Evolutionary conservation across 2,329 filamentous ascomycete species (phyloP).

Genomic region (Penicillium brasilianum): DNA sequence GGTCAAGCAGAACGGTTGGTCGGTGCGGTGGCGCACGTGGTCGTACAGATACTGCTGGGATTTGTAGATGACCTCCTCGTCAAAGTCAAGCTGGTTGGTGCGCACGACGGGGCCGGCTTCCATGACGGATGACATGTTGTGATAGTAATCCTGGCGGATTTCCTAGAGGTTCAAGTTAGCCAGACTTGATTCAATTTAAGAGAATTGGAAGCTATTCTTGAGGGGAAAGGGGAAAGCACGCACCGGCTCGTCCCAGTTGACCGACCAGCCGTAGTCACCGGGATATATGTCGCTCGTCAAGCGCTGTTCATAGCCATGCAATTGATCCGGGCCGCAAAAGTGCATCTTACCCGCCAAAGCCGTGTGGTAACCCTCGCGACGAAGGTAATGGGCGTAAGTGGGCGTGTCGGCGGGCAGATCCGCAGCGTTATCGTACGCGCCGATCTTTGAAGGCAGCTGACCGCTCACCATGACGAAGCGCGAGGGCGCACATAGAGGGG

Average conservation of each 20-base stretch:
- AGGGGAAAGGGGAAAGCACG: too few relatives aligned
- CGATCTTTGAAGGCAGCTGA: conserved; percentile 88
- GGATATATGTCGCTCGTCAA: conserved; percentile 96
- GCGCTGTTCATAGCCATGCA: conserved; percentile 91
- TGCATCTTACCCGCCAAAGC: conserved; percentile 96
- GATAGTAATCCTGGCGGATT: conserved; percentile 85
- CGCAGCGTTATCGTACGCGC: conserved; percentile 87
- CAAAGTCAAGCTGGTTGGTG: conserved; percentile 94
- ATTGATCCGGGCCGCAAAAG: conserved; percentile 85
- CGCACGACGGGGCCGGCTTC: conserved; percentile 87
- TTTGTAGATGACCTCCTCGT: conserved; percentile 94
- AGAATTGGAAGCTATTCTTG: background rate
- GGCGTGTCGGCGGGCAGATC: conserved; percentile 83
- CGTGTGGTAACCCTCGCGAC: conserved; percentile 84
- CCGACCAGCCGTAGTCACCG: conserved; percentile 90
- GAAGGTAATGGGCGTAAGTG: conserved; percentile 91
- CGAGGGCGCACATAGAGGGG: conserved; percentile 88
- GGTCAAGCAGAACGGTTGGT: conserved; percentile 84
- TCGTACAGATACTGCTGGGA: conserved; percentile 89
- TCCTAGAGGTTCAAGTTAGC: conserved; percentile 34
- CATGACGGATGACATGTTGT: conserved; percentile 91
- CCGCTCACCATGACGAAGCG: conserved; percentile 95
- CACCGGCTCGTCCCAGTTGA: conserved; percentile 90
- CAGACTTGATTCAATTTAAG: background rate
- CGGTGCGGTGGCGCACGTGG: conserved; percentile 78